Evolutionary conservation across 2,329 filamentous ascomycete species (phyloP), one percentile per base, ranked within the genome.

Genomic region (Claviceps lovelessii): DNA sequence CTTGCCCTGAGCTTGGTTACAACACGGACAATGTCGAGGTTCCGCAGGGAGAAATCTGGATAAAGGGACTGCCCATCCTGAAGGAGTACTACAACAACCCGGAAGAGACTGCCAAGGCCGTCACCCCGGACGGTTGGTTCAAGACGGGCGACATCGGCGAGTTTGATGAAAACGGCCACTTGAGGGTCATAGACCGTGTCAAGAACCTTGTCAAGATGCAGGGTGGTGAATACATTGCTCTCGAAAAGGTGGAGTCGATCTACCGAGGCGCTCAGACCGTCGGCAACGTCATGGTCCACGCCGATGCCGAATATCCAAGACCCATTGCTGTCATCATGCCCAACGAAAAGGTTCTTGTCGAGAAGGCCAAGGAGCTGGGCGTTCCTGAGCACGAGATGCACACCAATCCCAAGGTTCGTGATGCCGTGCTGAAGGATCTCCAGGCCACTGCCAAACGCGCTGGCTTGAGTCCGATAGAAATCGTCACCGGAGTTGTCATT

Each of bases 171-270:
- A 77, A 85, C 58, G 91, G 91, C 47, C 87, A 95, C 68, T 72
- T 97, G 60, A 81, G 78, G 62, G 85, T 97, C 67, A 90, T 97
- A 65, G 91, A 97, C 70, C 88, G 91, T 62, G 90, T 95, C 81
- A 97, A 97, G 84, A 97, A 97, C 72, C 76, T 97, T 55, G 88
- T 97, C 70, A 97, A 97, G 83, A 90, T 93, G 59, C 80, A 88
- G 60, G 90, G 90, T 57, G 91, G 91, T 62, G 91, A 97, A 76
- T 97, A 97, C 71, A 94, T 97, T 68, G 93, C 91, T 28, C 80
- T 98, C 4, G 91, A 97, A 75, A 96, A 90, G 76, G 83, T 97
- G 57, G 91, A 97, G 73, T 86, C 90, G 3, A 78, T 95, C 54
- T 97, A 96, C 74, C 85, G 90, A 58, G 84, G 88, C 49, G 81